Base-by-base conservation (phyloP, 2,329 filamentous ascomycete genomes). In the Fusarium austroafricanum region DNA sequence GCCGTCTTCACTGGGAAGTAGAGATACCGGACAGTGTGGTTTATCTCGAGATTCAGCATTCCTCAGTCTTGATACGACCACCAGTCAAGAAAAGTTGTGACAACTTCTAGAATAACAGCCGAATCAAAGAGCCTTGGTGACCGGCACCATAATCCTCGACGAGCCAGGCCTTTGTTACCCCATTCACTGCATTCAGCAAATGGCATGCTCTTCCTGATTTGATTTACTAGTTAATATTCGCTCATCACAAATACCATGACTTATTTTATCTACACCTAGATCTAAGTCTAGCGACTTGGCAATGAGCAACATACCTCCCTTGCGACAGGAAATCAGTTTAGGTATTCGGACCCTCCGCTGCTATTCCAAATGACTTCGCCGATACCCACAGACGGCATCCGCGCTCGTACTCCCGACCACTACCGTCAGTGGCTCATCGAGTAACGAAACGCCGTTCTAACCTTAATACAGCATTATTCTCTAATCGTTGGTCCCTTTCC, bases 361-460 rank as follows among this genome's bases (percentile, higher is more conserved):
- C 33, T 28, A 40, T 52, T 28, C 26, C 35, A 20, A 20, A n/a
- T 21, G 26, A n/a, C 26, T 42, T 40, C 9, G 18, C n/a, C 29
- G n/a, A 20, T 52, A 10, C 20, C n/a, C 59, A 26, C 49, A 28
- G 28, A 39, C 44, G 45, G 39, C 33, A 33, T 55, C 40, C n/a
- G 20, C 28, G 12, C 55, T 65, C 35, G 21, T 31, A n/a, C 18
- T 35, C 26, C 26, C 35, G 38, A 45, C 62, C 55, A 52, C 44
- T 42, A 37, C 43, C 61, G 58, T 62, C 43, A 53, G 44, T 68
- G 60, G 55, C 51, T 35, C 43, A 26, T 44, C n/a, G 6, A 39
- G 44, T 33, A 45, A 33, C 39, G 14, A 35, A 44, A 31, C 62
- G 44, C 66, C 45, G 28, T 47, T 64, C 54, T 52, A 70, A 70